Evolutionary conservation across 495 filamentous ascomycete species (phyloP), one percentile per base, ranked within the genome.

Genomic region (Neurospora discreta): DNA sequence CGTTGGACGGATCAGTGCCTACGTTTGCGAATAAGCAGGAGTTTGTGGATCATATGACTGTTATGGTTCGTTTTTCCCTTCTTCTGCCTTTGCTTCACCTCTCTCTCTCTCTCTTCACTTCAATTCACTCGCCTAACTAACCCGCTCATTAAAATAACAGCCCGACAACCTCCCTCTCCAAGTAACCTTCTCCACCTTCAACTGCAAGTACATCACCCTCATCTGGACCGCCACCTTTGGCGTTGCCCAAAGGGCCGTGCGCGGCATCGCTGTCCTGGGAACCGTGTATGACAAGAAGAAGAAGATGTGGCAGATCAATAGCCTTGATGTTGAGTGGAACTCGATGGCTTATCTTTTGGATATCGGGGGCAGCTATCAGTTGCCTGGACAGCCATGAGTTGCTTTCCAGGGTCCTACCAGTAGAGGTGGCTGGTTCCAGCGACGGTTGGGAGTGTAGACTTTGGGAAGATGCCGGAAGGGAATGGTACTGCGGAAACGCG

Each of bases 281-380:
- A 69, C 73, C 1, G 67, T 58, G 46, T 71, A 76, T 71, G n/a
- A 52, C 44, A 68, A 72, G 30, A 36, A 65, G 52, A 65, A 65
- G 52, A 65, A 18, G 52, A 65, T 65, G 39, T 81, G 79, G 79
- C 74, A 76, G 73, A 75, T 81, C 71, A 72, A 68, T 67, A 72
- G 43, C 69, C 39, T 81, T 2, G 78, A 80, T 36, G 75, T 80
- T 18, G 79, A 81, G 77, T 79, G 79, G 73, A 79, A 80, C 74
- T 74, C 20, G 68, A 26, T 78, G 11, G 74, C 73, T 39, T 81
- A 75, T 36, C 13, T 75, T 9, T 8, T 65, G n/a, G 70, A 80
- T 70, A 73, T 80, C 10, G 77, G 77, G 33, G 79, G 79, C 0
- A 71, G 33, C 30, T 75, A 46, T 23, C 46, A 41, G 39, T 39